Percentiles rank a stretch among this genome's conserved stretches.
Conservation (phyloP, 2,329 filamentous ascomycete genomes). For the Aureobasidium sp. region DNA sequence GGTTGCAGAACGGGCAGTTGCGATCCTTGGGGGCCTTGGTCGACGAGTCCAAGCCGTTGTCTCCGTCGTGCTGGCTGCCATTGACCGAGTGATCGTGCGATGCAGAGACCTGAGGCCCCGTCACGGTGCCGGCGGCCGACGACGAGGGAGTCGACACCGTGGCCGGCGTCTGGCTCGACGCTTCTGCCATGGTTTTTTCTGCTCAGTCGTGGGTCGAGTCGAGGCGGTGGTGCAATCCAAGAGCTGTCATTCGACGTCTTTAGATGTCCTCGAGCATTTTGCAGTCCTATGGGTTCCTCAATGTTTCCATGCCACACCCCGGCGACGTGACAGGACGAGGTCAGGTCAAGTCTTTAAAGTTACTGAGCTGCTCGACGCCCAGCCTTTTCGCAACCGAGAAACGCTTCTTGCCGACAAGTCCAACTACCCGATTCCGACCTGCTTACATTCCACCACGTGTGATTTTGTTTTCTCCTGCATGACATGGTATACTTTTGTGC, state of each 20-base stretch:
- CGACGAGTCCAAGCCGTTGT: constrained; percentile 8
- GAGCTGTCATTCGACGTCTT: constrained; percentile 8
- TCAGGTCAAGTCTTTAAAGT: constrained; percentile 4
- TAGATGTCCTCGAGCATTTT: constrained; percentile 10
- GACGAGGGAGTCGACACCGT: constrained; percentile 12
- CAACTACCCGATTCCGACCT: background rate
- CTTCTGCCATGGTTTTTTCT: constrained; percentile 14
- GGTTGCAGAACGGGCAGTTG: constrained; percentile 78
- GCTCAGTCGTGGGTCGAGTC: background rate
- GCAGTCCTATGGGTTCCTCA: background rate
- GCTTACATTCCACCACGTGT: constrained; percentile 5
- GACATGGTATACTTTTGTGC: background rate
- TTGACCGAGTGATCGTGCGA: constrained; percentile 11
- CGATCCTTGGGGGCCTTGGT: constrained; percentile 66
- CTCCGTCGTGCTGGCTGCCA: constrained; percentile 12
- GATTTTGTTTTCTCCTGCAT: background rate
- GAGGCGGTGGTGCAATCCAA: background rate
- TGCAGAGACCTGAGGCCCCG: constrained; percentile 14
- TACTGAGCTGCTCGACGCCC: constrained; percentile 6
- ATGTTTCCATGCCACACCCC: constrained; percentile 12
- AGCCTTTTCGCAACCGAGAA: background rate
- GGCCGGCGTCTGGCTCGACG: constrained; percentile 9
- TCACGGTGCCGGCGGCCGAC: constrained; percentile 9
- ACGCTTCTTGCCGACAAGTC: constrained; percentile 3
- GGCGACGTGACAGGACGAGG: constrained; percentile 4